These are phyloP conservation scores for Pseudozyma sp. DNA, from an alignment of 1,284 basidiomycete species.

Conservation along the genomic window DNA sequence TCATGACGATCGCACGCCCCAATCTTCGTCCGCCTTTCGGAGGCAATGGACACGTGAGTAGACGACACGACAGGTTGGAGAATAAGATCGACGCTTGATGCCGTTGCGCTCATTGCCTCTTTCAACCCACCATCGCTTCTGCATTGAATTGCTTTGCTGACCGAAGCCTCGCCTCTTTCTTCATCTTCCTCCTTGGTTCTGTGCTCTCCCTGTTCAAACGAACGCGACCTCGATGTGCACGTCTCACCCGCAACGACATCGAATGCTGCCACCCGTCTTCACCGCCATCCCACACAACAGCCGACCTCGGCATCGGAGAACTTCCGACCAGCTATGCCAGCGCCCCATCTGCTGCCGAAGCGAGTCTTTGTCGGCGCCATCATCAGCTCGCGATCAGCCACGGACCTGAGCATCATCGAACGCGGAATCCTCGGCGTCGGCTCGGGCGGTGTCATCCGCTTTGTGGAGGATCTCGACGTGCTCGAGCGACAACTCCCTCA, in stretches of 20 bases:
- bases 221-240: neutral
- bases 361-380: constrained; percentile 61
- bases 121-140: neutral
- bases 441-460: constrained; percentile 56
- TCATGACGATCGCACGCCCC: constrained; percentile 38
- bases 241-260: neutral
- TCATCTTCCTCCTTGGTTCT: neutral
- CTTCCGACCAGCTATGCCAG: constrained; percentile 53
- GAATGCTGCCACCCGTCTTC: neutral
- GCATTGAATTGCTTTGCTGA: constrained; percentile 2
- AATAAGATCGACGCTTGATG: neutral
- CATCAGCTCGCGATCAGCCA: constrained; percentile 48
- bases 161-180: neutral
- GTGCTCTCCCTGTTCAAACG: neutral
- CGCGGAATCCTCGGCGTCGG: constrained; percentile 60
- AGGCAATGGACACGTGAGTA: constrained; percentile 39
- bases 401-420: constrained; percentile 54
- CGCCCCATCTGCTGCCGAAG: constrained; percentile 51
- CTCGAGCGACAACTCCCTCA: constrained; percentile 28
- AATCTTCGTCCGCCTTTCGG: constrained; percentile 31
- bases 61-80: neutral
- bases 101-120: neutral
- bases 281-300: constrained; percentile 4
- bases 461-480: constrained; percentile 60
- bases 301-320: constrained; percentile 52